Evolutionary conservation across 768 basidiomycete species (phyloP).

Genomic region (Boletus coccyginus): DNA sequence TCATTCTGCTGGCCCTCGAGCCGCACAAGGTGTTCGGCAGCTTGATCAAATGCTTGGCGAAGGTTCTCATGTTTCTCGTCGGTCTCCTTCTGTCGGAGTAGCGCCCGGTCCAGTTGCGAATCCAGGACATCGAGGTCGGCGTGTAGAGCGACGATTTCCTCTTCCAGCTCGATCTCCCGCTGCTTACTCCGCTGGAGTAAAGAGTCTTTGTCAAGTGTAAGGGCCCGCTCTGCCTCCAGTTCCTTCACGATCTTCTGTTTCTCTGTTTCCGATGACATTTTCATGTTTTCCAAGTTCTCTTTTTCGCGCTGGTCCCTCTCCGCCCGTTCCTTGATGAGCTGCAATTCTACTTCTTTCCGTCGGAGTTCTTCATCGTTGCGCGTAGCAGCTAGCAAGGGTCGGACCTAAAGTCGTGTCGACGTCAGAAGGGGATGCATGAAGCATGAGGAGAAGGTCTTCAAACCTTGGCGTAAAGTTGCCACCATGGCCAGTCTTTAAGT

Average conservation of each 20-base stretch:
- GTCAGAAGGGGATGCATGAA: neutral
- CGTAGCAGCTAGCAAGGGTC: slow-evolving; percentile 90
- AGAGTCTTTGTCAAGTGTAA: slow-evolving; percentile 80
- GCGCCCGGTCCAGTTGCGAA: slow-evolving; percentile 78
- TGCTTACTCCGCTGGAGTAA: slow-evolving; percentile 81
- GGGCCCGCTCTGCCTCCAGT: slow-evolving; percentile 76
- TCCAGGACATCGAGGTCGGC: slow-evolving; percentile 82
- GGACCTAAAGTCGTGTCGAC: slow-evolving; percentile 51
- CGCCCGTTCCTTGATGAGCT: slow-evolving; percentile 76
- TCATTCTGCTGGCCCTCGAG: slow-evolving; percentile 75
- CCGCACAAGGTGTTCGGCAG: slow-evolving; percentile 80
- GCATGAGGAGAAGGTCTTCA: neutral
- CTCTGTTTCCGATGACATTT: slow-evolving; percentile 80
- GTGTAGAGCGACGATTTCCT: slow-evolving; percentile 78
- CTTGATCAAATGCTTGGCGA: slow-evolving; percentile 73
- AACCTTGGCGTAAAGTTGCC: slow-evolving; percentile 95
- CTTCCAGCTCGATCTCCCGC: slow-evolving; percentile 81
- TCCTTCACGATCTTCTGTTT: slow-evolving; percentile 80
- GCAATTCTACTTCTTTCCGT: slow-evolving; percentile 81
- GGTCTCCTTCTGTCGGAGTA: slow-evolving; percentile 73
- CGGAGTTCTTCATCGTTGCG: slow-evolving; percentile 89
- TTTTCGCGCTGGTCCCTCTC: slow-evolving; percentile 84
- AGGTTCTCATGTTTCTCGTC: slow-evolving; percentile 77
- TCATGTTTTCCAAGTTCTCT: slow-evolving; percentile 72
- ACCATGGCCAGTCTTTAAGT: slow-evolving; percentile 97